Percentiles rank a stretch among this genome's conserved stretches.
Conservation (phyloP, 441 rosid species). For the Biscutella laevigata region DNA sequence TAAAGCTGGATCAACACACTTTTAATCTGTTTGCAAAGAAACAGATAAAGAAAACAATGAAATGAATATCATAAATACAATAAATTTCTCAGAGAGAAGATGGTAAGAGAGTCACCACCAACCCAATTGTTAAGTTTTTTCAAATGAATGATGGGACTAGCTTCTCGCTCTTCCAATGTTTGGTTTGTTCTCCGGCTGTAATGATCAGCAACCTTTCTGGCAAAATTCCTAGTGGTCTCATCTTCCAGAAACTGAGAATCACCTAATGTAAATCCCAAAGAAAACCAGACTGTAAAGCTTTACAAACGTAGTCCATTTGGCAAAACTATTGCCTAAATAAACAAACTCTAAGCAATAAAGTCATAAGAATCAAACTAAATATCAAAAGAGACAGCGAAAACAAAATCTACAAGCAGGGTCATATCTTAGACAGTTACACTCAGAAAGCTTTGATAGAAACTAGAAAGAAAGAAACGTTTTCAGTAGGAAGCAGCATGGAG, state of each 20-base stretch:
- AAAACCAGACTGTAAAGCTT: not conserved
- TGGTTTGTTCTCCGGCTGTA: slow-evolving; percentile 93
- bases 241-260: slow-evolving; percentile 64
- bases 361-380: not conserved
- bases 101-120: not conserved
- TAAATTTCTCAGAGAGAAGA: not conserved
- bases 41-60: not conserved
- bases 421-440: not conserved
- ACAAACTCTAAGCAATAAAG: not conserved
- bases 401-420: not conserved
- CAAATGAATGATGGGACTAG: slow-evolving; percentile 92
- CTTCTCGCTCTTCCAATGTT: slow-evolving; percentile 94
- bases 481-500: not conserved
- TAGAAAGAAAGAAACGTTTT: slow-evolving; percentile 3
- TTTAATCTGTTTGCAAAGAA: slow-evolving; percentile 56
- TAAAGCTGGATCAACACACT: slow-evolving; percentile 93
- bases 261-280: slow-evolving; percentile 45
- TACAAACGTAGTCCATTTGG: not conserved
- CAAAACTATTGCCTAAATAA: not conserved
- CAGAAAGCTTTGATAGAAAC: not conserved
- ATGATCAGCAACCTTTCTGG: slow-evolving; percentile 86
- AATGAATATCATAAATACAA: not conserved
- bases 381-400: not conserved
- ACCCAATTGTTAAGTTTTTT: slow-evolving; percentile 98
- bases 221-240: slow-evolving; percentile 54